phyloP scores from a whole-genome alignment of 768 basidiomycete species.

The Candolleomyces aberdarensis region DNA sequence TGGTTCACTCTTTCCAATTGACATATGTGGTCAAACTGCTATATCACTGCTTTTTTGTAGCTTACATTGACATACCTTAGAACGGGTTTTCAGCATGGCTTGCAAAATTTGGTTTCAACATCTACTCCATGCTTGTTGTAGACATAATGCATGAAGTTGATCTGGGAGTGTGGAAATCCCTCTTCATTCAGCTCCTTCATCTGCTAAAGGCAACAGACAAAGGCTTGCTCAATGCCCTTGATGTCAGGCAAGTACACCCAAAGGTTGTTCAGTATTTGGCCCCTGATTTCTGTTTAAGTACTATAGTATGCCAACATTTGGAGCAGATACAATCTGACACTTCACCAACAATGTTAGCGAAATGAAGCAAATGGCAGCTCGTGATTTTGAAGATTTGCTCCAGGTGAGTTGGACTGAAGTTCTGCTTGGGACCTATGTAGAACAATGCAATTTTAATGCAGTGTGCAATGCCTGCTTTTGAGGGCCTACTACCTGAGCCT shows the following conservation, averaged over 20 bases:
- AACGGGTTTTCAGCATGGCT: constrained; percentile 27
- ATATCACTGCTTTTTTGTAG: no score
- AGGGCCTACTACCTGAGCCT: constrained; percentile 22
- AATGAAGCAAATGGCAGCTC: constrained; percentile 29
- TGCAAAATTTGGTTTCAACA: constrained; percentile 16
- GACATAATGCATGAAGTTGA: constrained; percentile 39
- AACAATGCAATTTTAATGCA: constrained; percentile 8
- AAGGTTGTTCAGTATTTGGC: no score
- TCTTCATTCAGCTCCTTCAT: constrained; percentile 32
- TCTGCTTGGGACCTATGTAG: no score
- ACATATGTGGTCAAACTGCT: background rate
- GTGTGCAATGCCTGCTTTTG: constrained; percentile 33
- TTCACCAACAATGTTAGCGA: constrained; percentile 28
- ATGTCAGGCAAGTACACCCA: constrained; percentile 17
- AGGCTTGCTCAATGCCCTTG: constrained; percentile 6
- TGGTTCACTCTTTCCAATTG: background rate
- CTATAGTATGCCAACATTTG: constrained; percentile 22
- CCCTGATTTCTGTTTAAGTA: constrained; percentile 17
- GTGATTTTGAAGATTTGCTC: constrained; percentile 36
- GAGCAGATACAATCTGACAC: constrained; percentile 25
- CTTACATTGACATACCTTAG: no score
- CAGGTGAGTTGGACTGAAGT: no score
- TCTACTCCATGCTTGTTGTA: constrained; percentile 21
- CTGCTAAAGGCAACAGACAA: constrained; percentile 18
- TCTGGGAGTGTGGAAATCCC: constrained; percentile 33